Conservation (phyloP, 805 yeast genomes). For the Kodamaea kakaduensis region DNA sequence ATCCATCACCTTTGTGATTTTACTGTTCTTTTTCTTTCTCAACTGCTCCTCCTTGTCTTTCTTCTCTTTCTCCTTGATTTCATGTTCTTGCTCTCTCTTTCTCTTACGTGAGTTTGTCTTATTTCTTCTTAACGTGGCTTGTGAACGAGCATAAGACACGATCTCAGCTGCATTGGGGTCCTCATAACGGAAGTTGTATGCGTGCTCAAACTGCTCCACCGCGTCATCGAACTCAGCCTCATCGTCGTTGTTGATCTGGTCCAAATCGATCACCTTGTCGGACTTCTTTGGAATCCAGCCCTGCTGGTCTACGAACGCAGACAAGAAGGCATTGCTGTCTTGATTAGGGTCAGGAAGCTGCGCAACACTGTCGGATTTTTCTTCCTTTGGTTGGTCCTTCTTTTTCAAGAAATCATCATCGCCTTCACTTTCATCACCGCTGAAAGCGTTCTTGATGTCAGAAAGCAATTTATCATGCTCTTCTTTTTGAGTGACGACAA, state of each 20-base stretch:
- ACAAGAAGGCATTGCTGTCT: slow-evolving; percentile 66
- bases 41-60: slow-evolving; percentile 55
- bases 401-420: slow-evolving; percentile 50
- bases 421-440: slow-evolving; percentile 35
- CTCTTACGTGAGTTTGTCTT: slow-evolving; percentile 66
- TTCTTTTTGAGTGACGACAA: slow-evolving; percentile 67
- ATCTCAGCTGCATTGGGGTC: slow-evolving; percentile 89
- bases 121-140: slow-evolving; percentile 85
- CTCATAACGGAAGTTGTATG: slow-evolving; percentile 92
- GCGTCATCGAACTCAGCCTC: slow-evolving; percentile 90
- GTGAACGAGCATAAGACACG: slow-evolving; percentile 90
- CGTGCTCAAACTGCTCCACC: slow-evolving; percentile 85
- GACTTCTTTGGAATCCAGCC: slow-evolving; percentile 86
- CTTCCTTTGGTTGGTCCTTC: slow-evolving; percentile 42
- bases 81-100: slow-evolving; percentile 69
- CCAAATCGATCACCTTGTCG: slow-evolving; percentile 54
- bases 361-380: slow-evolving; percentile 7
- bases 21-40: slow-evolving; percentile 68
- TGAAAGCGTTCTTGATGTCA: slow-evolving; percentile 71
- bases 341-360: slow-evolving; percentile 54
- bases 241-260: slow-evolving; percentile 48
- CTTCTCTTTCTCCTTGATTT: slow-evolving; percentile 48
- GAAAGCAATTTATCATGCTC: slow-evolving; percentile 68
- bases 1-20: slow-evolving; percentile 73
- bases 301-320: slow-evolving; percentile 65